phyloP scores from a whole-genome alignment of 2,329 filamentous ascomycete genomes.

The Madurella mycetomatis region DNA sequence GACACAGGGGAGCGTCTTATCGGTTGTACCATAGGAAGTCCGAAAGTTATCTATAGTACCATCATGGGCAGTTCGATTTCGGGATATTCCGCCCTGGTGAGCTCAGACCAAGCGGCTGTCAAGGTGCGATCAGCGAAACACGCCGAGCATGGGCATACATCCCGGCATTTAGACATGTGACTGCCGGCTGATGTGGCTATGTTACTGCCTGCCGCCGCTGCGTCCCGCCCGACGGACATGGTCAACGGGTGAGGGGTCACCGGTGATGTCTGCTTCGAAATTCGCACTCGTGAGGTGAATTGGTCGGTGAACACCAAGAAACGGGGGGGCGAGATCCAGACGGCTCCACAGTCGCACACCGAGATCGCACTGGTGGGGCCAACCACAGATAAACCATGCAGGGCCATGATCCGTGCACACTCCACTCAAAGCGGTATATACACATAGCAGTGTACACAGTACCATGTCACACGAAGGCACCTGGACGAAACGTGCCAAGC shows the following conservation, averaged over 20 bases:
- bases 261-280: no score
- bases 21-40: background rate
- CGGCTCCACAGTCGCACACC: no score
- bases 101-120: background rate
- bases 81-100: background rate
- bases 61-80: background rate
- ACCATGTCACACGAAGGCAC: no score
- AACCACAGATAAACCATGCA: no score
- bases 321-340: no score
- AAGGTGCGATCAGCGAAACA: background rate
- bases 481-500: no score
- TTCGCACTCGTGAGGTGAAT: background rate
- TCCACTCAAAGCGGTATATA: no score
- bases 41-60: background rate
- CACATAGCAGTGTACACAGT: no score
- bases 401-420: no score
- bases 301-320: background rate
- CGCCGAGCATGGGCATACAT: no score
- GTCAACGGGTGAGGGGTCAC: no score
- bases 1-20: background rate
- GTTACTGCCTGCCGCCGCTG: constrained; percentile 17
- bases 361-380: no score
- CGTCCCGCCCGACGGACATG: background rate
- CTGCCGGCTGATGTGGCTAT: constrained; percentile 16
- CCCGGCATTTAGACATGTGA: constrained; percentile 11